Percentiles rank a stretch among this genome's conserved stretches.
phyloP scores from a whole-genome alignment of 805 yeast species.

The Schwanniomyces vanrijiae region DNA sequence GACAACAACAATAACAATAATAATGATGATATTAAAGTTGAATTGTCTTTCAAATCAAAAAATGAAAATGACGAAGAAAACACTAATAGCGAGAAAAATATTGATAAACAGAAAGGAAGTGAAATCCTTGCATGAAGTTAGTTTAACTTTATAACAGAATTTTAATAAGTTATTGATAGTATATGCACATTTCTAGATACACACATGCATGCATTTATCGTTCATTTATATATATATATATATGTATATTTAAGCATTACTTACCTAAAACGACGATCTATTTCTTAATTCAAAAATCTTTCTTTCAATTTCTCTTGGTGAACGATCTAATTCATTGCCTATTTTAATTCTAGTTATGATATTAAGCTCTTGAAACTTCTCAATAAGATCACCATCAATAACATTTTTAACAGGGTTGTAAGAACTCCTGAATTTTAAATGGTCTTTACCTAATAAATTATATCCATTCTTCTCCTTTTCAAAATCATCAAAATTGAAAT shows the following conservation, averaged over 20 bases:
- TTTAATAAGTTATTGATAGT: no score
- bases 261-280: conserved; percentile 33
- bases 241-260: not conserved
- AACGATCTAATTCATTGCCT: conserved; percentile 43
- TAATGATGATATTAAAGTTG: conserved; percentile 11
- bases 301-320: conserved; percentile 49
- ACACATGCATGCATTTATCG: not conserved
- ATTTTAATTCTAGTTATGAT: conserved; percentile 35
- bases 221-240: not conserved
- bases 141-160: not conserved
- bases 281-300: conserved; percentile 53
- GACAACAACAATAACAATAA: conserved; percentile 12
- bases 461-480: conserved; percentile 22
- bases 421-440: conserved; percentile 67
- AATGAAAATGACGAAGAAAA: not conserved
- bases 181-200: not conserved
- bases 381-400: conserved; percentile 88
- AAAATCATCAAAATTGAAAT: conserved; percentile 23
- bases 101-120: not conserved
- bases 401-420: conserved; percentile 77
- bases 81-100: not conserved
- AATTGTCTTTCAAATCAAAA: conserved; percentile 7
- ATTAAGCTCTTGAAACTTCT: conserved; percentile 44
- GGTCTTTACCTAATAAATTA: conserved; percentile 64
- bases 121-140: not conserved